phyloP scores from a whole-genome alignment of 2,329 filamentous ascomycete genomes.

The Aureobasidium sp. region DNA sequence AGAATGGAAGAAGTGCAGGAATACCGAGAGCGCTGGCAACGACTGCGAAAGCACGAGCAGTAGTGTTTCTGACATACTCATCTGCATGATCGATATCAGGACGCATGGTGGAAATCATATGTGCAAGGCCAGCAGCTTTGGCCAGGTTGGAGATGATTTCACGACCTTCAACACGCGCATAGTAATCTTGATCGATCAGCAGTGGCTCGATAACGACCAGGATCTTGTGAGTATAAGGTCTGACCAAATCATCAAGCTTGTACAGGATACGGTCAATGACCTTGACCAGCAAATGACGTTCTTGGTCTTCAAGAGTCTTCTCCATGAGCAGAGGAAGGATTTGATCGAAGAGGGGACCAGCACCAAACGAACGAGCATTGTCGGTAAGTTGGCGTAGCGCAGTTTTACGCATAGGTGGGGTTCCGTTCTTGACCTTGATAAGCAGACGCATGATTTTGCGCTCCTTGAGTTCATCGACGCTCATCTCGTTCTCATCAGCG shows the following conservation, averaged over 20 bases:
- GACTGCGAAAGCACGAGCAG: slow-evolving; percentile 91
- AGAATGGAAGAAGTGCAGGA: slow-evolving; percentile 86
- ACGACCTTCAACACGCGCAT: slow-evolving; percentile 92
- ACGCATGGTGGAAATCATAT: slow-evolving; percentile 99
- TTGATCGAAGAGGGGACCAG: slow-evolving; percentile 90
- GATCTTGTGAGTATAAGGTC: slow-evolving; percentile 97
- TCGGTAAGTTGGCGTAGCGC: slow-evolving; percentile 94
- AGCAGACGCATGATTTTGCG: slow-evolving; percentile 96
- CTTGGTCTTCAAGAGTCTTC: slow-evolving; percentile 93
- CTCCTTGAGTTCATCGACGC: slow-evolving; percentile 93
- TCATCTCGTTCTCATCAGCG: slow-evolving; percentile 83
- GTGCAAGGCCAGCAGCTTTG: slow-evolving; percentile 91
- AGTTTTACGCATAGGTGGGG: slow-evolving; percentile 96
- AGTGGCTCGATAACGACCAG: slow-evolving; percentile 98
- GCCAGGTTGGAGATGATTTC: slow-evolving; percentile 98
- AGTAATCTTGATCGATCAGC: slow-evolving; percentile 98
- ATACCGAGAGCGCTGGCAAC: slow-evolving; percentile 95
- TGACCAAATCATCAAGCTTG: slow-evolving; percentile 93
- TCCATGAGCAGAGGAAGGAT: slow-evolving; percentile 97
- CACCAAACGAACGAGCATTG: slow-evolving; percentile 92
- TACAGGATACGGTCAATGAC: slow-evolving; percentile 98
- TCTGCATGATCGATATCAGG: slow-evolving; percentile 98
- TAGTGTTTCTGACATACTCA: slow-evolving; percentile 97
- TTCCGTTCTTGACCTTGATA: slow-evolving; percentile 98
- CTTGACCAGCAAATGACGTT: slow-evolving; percentile 95